These are phyloP conservation scores for Ophiosphaerella korrae DNA, from an alignment of 2,329 filamentous ascomycete species.

Conservation along the genomic window DNA sequence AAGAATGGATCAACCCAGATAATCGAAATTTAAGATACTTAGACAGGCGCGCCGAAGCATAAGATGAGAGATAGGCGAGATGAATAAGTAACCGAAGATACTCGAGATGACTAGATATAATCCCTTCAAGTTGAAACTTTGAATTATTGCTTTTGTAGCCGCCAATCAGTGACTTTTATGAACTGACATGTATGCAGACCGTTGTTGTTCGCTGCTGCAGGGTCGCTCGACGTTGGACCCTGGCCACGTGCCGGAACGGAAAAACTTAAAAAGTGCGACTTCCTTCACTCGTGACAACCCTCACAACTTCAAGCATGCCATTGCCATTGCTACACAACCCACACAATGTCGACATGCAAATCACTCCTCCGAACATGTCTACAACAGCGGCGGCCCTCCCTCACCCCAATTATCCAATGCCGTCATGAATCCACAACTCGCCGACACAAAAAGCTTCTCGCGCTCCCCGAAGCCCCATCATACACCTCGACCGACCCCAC, in stretches of 20 bases:
- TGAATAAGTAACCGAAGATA: no score
- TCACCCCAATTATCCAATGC: constrained; percentile 36
- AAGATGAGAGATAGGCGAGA: no score
- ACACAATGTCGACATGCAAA: constrained; percentile 43
- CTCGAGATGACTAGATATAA: no score
- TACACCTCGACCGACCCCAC: constrained; percentile 41
- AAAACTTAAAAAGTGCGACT: constrained; percentile 34
- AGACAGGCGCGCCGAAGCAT: no score
- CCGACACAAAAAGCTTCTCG: constrained; percentile 54
- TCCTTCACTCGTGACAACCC: constrained; percentile 18
- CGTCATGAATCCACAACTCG: constrained; percentile 53
- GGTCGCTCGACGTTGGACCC: constrained; percentile 5
- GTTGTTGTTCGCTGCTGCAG: background rate
- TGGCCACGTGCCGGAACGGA: constrained; percentile 22
- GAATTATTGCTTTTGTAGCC: background rate
- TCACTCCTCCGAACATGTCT: constrained; percentile 32
- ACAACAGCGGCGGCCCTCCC: constrained; percentile 15
- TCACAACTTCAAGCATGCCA: constrained; percentile 10
- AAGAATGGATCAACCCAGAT: no score
- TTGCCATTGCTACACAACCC: constrained; percentile 13
- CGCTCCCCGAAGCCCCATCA: constrained; percentile 52
- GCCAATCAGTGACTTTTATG: background rate
- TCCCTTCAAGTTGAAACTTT: background rate
- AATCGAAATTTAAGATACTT: no score
- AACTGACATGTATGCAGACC: background rate